These are phyloP conservation scores for Blumeria graminis DNA, from an alignment of 2,329 filamentous ascomycete genomes.

Conservation along the genomic window DNA sequence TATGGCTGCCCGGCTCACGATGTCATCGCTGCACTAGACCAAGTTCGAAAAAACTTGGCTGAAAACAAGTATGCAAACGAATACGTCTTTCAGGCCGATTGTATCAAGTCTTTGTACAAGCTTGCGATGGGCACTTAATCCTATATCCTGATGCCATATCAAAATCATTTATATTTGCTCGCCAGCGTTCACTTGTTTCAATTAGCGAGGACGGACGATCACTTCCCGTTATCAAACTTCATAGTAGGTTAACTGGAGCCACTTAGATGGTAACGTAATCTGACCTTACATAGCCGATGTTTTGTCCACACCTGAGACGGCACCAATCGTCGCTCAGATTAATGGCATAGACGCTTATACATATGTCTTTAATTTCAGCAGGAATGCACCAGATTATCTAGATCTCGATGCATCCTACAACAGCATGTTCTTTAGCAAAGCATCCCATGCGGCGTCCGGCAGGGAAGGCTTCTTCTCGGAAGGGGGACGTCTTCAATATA, in stretches of 20 bases:
- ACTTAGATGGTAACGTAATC: no score
- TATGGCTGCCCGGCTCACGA: constrained; percentile 23
- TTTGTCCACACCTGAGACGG: constrained; percentile 18
- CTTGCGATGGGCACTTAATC: constrained; percentile 41
- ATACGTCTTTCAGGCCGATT: constrained; percentile 22
- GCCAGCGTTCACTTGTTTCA: no score
- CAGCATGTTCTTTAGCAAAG: constrained; percentile 18
- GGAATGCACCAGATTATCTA: constrained; percentile 16
- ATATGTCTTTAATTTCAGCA: constrained; percentile 23
- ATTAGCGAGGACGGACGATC: no score
- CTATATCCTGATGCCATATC: constrained; percentile 28
- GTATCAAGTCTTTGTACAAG: constrained; percentile 24
- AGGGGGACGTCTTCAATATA: constrained; percentile 16
- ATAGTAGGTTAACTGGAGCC: neutral
- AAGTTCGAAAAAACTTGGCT: constrained; percentile 20
- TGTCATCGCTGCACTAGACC: constrained; percentile 21
- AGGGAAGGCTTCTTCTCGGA: constrained; percentile 17
- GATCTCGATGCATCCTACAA: constrained; percentile 20
- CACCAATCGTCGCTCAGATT: constrained; percentile 27
- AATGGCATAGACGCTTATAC: constrained; percentile 29
- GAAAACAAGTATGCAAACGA: constrained; percentile 24
- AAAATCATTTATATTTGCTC: no score
- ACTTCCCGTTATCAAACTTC: neutral
- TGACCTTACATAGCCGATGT: constrained; percentile 23
- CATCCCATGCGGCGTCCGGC: constrained; percentile 7